Conservation (phyloP, 2,329 filamentous ascomycete genomes). For the Talaromyces sp. region DNA sequence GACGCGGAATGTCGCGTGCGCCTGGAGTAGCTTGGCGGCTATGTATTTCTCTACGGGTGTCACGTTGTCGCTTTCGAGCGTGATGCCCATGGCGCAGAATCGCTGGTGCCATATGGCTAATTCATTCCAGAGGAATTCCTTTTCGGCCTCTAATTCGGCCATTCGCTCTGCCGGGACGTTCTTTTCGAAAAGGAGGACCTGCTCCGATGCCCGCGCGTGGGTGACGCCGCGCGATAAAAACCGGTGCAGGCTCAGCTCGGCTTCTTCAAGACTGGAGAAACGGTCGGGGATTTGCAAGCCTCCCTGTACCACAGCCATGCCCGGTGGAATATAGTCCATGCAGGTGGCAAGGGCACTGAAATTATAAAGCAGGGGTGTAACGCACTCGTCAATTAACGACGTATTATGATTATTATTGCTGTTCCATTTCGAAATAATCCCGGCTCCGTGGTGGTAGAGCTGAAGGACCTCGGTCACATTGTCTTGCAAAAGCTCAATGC, state of each 20-base stretch:
- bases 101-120: background rate
- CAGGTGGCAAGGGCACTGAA: slow-evolving; percentile 3
- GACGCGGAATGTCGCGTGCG: background rate
- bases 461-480: slow-evolving; percentile 19
- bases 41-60: background rate
- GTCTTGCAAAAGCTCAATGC: slow-evolving; percentile 25
- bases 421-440: slow-evolving; percentile 19
- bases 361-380: slow-evolving; percentile 13
- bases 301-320: background rate
- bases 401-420: slow-evolving; percentile 11
- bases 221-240: background rate
- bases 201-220: background rate
- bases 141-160: background rate
- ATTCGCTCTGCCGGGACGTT: background rate
- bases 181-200: background rate
- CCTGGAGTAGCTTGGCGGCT: background rate
- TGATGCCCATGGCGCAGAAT: background rate
- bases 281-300: background rate
- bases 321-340: background rate
- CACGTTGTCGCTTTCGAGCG: background rate
- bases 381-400: slow-evolving; percentile 14
- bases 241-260: background rate
- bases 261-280: background rate
- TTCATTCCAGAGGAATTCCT: background rate
- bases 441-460: slow-evolving; percentile 25